Percentiles rank a stretch among this genome's conserved stretches.
Evolutionary conservation across 2,329 filamentous ascomycete genomes (phyloP).

Genomic region (Diplodia sapinea): DNA sequence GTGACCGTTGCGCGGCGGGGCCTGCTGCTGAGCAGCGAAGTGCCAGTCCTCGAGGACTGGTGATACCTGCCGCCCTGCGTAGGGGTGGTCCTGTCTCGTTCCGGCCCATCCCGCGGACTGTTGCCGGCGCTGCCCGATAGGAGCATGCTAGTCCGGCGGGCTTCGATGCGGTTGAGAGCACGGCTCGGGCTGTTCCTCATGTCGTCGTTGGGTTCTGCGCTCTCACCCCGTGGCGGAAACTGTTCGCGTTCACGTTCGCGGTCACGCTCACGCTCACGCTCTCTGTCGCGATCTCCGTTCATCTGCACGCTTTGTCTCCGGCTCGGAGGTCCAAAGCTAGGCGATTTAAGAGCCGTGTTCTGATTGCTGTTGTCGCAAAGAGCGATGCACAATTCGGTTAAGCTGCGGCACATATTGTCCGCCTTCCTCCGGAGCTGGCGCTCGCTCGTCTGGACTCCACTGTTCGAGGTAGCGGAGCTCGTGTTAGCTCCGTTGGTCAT

Average conservation of each 20-base stretch:
- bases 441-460: slow-evolving; percentile 69
- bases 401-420: slow-evolving; percentile 87
- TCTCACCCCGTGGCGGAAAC: slow-evolving; percentile 34
- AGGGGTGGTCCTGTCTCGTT: slow-evolving; percentile 30
- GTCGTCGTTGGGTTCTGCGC: slow-evolving; percentile 47
- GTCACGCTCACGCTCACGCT: slow-evolving; percentile 13
- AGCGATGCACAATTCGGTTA: slow-evolving; percentile 91
- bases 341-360: slow-evolving; percentile 21
- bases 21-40: slow-evolving; percentile 11
- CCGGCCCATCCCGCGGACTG: slow-evolving; percentile 41
- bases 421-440: slow-evolving; percentile 87
- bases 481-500: slow-evolving; percentile 70
- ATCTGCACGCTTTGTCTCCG: slow-evolving; percentile 28
- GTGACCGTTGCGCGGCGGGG: slow-evolving; percentile 30
- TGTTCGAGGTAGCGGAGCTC: slow-evolving; percentile 66
- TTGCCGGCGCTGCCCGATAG: slow-evolving; percentile 35
- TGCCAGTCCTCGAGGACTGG: slow-evolving; percentile 5
- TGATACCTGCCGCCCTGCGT: slow-evolving; percentile 23
- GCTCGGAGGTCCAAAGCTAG: slow-evolving; percentile 13
- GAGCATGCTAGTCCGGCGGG: slow-evolving; percentile 48
- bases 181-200: slow-evolving; percentile 43
- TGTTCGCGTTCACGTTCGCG: slow-evolving; percentile 26
- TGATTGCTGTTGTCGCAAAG: slow-evolving; percentile 56
- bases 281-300: slow-evolving; percentile 19
- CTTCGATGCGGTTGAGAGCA: slow-evolving; percentile 53